Evolutionary conservation across 2,329 filamentous ascomycete species (phyloP).

Genomic region (Sporothrix inflata): DNA sequence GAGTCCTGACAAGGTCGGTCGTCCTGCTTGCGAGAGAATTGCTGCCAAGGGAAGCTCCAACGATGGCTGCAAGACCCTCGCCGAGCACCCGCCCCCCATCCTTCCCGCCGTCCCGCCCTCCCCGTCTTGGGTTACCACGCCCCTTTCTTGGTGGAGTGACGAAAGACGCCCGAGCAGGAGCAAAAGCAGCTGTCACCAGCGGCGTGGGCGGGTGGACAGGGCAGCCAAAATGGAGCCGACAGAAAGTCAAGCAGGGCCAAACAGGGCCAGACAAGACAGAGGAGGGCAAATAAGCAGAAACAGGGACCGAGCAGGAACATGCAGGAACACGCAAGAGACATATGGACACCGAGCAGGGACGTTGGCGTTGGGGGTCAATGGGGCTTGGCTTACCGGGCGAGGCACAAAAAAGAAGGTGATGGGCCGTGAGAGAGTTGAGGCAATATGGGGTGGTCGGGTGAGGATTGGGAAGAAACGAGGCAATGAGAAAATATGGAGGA

Average conservation of each 20-base stretch:
- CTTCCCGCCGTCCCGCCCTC: neutral
- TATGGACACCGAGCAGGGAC: neutral
- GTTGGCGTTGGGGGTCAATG: constrained; percentile 3
- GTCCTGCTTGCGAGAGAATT: neutral
- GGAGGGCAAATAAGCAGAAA: neutral
- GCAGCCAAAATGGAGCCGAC: neutral
- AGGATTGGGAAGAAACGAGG: neutral
- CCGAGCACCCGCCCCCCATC: neutral
- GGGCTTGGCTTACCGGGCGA: neutral
- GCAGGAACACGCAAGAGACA: neutral
- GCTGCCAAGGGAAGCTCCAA: neutral
- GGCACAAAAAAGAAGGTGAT: neutral
- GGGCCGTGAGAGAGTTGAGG: constrained; percentile 10
- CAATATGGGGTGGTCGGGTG: constrained; percentile 2
- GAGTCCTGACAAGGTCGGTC: neutral
- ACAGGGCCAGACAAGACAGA: neutral
- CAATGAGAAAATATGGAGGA: neutral
- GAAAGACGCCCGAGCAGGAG: neutral
- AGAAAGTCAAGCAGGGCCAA: neutral
- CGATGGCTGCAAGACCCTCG: neutral
- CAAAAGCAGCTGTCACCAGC: constrained; percentile 28
- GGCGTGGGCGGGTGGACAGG: neutral
- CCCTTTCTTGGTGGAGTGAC: constrained; percentile 4
- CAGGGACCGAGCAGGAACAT: neutral
- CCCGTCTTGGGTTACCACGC: constrained; percentile 15